Evolutionary conservation across 331 rosid species (phyloP).

Genomic region (Pyracantha coccinea): DNA sequence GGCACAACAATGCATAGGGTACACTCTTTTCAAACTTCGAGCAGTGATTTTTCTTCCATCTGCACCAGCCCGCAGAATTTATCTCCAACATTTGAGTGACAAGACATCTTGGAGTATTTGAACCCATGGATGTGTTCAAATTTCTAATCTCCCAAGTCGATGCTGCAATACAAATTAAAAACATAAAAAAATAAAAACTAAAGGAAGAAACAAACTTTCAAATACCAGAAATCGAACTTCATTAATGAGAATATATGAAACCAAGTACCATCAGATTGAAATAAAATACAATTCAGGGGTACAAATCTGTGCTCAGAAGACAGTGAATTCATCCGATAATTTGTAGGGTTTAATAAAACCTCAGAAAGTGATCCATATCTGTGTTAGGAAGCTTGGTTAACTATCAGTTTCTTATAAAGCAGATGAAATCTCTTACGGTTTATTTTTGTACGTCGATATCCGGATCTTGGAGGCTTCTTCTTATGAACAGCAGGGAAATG

Average conservation of each 20-base stretch:
- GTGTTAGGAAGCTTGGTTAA: neutral
- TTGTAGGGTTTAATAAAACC: too few relatives aligned
- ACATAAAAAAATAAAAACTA: neutral
- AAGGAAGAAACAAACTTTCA: neutral
- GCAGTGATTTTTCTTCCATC: constrained; percentile 60
- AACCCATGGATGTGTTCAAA: constrained; percentile 52
- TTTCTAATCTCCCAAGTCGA: constrained; percentile 85
- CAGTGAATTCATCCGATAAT: too few relatives aligned
- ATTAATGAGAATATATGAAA: neutral
- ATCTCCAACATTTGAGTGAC: constrained; percentile 93
- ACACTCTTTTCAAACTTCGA: constrained; percentile 82
- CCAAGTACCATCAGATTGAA: neutral
- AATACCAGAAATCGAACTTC: neutral
- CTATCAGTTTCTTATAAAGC: neutral
- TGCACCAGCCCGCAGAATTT: constrained; percentile 52
- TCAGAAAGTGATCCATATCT: too few relatives aligned
- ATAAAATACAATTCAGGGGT: neutral
- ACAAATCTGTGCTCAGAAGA: neutral
- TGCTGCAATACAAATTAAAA: constrained; percentile 37
- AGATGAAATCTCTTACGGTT: constrained; percentile 54
- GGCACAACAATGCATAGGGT: constrained; percentile 74
- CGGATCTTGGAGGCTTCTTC: constrained; percentile 78
- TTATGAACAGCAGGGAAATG: constrained; percentile 76
- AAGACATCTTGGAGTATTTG: constrained; percentile 56
- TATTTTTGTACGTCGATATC: constrained; percentile 75